Base-by-base conservation (phyloP, 345 rosid species). In the Ricinus communis region DNA sequence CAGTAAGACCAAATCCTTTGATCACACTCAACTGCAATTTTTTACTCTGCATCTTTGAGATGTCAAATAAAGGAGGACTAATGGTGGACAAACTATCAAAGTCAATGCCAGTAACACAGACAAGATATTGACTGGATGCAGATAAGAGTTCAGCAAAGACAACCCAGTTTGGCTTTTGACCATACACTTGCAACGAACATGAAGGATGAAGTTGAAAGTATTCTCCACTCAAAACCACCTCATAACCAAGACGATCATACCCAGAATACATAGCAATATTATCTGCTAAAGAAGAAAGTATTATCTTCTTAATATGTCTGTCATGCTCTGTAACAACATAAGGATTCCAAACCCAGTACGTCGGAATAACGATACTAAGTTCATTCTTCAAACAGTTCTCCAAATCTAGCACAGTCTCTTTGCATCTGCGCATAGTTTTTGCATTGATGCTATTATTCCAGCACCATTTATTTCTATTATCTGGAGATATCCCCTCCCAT, bases 401-500 rank as follows among this genome's bases (percentile, higher is more conserved):
- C 74, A 91, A 77, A 73, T 94, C 97, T 56, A 74, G 79, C 40
- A 94, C 84, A 5, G 95, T 84, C 38, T 91, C 97, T 47, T 85
- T 84, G 80, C 97, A 94, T 75, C 97, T 87, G 71, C 98, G 80
- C 96, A 94, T 85, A 13, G 96, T 77, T 73, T 93, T 93, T 27
- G 98, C 98, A 83, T 93, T 93, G 60, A 93, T 80, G 71, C 98
- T 87, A 72, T 91, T 91, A 13, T 91, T 91, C 98, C 94, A 91
- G 75, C 98, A 93, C 97, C 97, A 93, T 66, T 74, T 82, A 69
- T 83, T 91, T 87, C 87, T 82, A 80, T 65, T 74, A 36, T 82
- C 84, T 56, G 12, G 70, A 9, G 79, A 83, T 71, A 85, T 67
- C 71, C 82, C 78, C 60, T 83, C 90, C 98, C 98, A 91, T 74